These are phyloP conservation scores for Waltergamsia citrina DNA, from an alignment of 2,329 filamentous ascomycete genomes.

Conservation along the genomic window DNA sequence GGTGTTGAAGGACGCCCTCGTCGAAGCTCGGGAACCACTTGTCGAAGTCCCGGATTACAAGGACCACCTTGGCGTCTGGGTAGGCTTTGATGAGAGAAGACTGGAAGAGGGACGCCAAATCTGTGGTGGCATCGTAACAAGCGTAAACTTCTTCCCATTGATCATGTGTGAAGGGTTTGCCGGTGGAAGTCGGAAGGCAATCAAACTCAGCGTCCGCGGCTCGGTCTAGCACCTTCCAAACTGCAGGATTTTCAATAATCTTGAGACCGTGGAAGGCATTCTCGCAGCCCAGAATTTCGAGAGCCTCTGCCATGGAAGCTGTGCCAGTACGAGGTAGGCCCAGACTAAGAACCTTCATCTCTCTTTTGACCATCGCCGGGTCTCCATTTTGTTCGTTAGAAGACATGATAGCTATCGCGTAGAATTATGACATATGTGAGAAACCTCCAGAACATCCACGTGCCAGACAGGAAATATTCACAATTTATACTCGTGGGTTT, in stretches of 20 bases:
- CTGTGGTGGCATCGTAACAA: conserved; percentile 16
- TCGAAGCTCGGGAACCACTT: conserved; percentile 19
- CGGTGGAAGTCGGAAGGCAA: conserved; percentile 13
- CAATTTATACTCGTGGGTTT: no score
- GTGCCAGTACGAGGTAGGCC: conserved; percentile 20
- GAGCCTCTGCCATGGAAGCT: conserved; percentile 20
- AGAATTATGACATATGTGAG: no score
- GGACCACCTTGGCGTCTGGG: conserved; percentile 21
- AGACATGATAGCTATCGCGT: no score
- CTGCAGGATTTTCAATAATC: conserved; percentile 10
- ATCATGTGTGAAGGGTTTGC: background rate
- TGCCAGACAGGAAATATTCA: no score
- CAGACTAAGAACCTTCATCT: conserved; percentile 13
- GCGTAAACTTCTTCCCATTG: conserved; percentile 22
- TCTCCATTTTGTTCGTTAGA: no score
- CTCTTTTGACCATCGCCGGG: no score
- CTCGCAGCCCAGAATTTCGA: conserved; percentile 18
- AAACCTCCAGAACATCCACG: no score
- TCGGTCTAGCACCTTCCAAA: conserved; percentile 14
- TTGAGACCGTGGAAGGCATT: conserved; percentile 19
- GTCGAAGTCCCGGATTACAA: conserved; percentile 18
- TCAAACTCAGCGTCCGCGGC: conserved; percentile 19
- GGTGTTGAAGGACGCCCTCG: conserved; percentile 14
- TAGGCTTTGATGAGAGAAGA: conserved; percentile 17
- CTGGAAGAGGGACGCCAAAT: conserved; percentile 16